Evolutionary conservation across 2,329 filamentous ascomycete species (phyloP).

Genomic region (Uncinocarpus reesii): DNA sequence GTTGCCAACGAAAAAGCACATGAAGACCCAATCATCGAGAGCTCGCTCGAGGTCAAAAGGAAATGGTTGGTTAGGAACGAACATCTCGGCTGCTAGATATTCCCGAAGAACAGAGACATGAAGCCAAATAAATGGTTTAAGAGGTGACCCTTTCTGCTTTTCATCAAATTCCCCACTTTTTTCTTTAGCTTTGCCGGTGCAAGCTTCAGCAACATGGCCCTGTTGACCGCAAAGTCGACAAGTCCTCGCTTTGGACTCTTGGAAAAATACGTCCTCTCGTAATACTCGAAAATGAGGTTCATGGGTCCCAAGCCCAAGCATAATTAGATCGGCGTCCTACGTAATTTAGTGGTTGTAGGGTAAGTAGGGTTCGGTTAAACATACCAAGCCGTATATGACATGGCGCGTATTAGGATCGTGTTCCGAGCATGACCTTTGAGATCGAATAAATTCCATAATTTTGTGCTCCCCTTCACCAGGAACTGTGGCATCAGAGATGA

Average conservation of each 20-base stretch:
- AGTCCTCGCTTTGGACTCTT: constrained; percentile 69
- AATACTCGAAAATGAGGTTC: constrained; percentile 94
- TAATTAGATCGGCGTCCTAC: constrained; percentile 88
- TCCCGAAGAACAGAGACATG: constrained; percentile 86
- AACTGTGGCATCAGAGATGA: constrained; percentile 96
- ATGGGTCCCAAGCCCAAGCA: constrained; percentile 93
- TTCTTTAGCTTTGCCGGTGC: constrained; percentile 65
- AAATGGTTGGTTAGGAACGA: constrained; percentile 72
- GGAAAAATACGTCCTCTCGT: constrained; percentile 91
- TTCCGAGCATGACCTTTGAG: constrained; percentile 77
- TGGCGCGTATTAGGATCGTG: constrained; percentile 95
- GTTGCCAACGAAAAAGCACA: constrained; percentile 98
- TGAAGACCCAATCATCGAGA: constrained; percentile 96
- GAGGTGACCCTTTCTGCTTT: constrained; percentile 57
- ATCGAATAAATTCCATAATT: constrained; percentile 96
- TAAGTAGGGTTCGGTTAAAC: constrained; percentile 13
- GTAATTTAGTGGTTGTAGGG: constrained; percentile 19
- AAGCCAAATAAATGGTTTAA: constrained; percentile 97
- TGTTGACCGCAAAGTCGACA: constrained; percentile 87
- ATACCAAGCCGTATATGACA: constrained; percentile 80
- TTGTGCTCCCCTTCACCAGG: constrained; percentile 98
- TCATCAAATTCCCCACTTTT: constrained; percentile 72
- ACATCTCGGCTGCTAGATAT: constrained; percentile 82
- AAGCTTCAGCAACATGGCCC: constrained; percentile 81
- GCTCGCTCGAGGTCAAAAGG: constrained; percentile 87